Conservation (phyloP, 441 rosid species). For the Syzygium malaccense region DNA sequence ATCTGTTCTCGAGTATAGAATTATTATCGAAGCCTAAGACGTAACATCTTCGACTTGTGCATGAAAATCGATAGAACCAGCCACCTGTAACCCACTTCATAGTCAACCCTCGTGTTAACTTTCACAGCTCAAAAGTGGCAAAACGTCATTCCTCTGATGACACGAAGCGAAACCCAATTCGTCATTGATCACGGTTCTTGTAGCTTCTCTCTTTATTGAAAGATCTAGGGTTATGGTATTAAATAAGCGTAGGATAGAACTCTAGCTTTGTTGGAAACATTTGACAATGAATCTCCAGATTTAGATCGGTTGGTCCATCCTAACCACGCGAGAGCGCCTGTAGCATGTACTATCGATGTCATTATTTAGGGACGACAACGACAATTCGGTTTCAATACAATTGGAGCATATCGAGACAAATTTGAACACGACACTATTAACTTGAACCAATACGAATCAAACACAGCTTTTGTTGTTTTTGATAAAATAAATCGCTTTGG, state of each 20-base stretch:
- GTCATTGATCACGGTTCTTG: background rate
- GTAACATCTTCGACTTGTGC: background rate
- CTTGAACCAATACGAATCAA: background rate
- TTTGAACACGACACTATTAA: background rate
- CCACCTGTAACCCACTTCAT: background rate
- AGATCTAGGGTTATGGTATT: background rate
- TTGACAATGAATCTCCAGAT: background rate
- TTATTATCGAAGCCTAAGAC: too few species aligned
- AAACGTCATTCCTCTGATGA: background rate
- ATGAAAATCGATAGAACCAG: background rate
- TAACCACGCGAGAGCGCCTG: background rate
- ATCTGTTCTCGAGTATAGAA: too few species aligned
- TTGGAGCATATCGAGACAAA: background rate
- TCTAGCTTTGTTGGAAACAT: background rate
- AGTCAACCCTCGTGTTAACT: background rate
- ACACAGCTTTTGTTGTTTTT: background rate
- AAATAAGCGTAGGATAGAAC: background rate
- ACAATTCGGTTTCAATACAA: accelerated
- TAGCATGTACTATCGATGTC: background rate
- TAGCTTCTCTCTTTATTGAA: background rate
- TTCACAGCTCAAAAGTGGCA: background rate
- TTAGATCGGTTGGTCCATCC: background rate
- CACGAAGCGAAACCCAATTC: background rate
- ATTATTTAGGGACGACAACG: background rate
- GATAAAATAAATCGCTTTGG: background rate